Evolutionary conservation across 352 stramenopile species (phyloP).

Genomic region (Phytophthora fragariae): DNA sequence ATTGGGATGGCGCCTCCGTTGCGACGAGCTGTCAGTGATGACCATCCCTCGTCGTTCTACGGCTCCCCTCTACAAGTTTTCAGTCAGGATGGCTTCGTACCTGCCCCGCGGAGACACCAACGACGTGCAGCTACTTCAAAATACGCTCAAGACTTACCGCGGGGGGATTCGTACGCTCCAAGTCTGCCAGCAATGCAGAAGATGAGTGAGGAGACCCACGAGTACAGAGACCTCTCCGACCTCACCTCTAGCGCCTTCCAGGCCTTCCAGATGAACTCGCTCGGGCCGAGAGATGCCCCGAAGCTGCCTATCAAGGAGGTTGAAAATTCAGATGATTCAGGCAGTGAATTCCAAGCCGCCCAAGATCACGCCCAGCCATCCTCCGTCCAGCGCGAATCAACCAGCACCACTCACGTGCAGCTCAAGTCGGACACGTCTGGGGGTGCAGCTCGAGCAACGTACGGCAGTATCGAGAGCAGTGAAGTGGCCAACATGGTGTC

Average conservation of each 20-base stretch:
- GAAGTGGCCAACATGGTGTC: slow-evolving; percentile 34
- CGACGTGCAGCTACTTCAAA: slow-evolving; percentile 8
- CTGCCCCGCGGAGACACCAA: slow-evolving; percentile 9
- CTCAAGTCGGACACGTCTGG: slow-evolving; percentile 30
- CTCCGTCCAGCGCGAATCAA: slow-evolving; percentile 34
- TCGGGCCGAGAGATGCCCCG: slow-evolving; percentile 23
- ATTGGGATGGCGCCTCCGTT: slow-evolving; percentile 20
- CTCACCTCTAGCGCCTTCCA: slow-evolving; percentile 72
- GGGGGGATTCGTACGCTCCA: slow-evolving; percentile 4
- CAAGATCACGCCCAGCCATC: slow-evolving; percentile 26
- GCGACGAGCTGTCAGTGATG: slow-evolving; percentile 37
- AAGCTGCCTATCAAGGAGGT: slow-evolving; percentile 26
- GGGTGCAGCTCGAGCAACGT: slow-evolving; percentile 26
- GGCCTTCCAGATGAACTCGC: slow-evolving; percentile 60
- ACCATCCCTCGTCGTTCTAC: slow-evolving; percentile 31
- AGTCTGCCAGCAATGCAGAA: slow-evolving; percentile 14
- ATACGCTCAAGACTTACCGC: slow-evolving; percentile 2
- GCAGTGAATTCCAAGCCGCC: slow-evolving; percentile 30
- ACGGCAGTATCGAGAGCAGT: slow-evolving; percentile 45
- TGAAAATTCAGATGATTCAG: slow-evolving; percentile 30
- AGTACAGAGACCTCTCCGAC: slow-evolving; percentile 72
- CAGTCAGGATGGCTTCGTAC: slow-evolving; percentile 11
- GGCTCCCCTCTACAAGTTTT: slow-evolving; percentile 24
- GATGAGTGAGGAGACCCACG: slow-evolving; percentile 23
- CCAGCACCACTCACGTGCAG: slow-evolving; percentile 32